Evolutionary conservation across 2,329 filamentous ascomycete species (phyloP), one percentile per base, ranked within the genome.

Genomic region (Cadophora luteo-olivacea): DNA sequence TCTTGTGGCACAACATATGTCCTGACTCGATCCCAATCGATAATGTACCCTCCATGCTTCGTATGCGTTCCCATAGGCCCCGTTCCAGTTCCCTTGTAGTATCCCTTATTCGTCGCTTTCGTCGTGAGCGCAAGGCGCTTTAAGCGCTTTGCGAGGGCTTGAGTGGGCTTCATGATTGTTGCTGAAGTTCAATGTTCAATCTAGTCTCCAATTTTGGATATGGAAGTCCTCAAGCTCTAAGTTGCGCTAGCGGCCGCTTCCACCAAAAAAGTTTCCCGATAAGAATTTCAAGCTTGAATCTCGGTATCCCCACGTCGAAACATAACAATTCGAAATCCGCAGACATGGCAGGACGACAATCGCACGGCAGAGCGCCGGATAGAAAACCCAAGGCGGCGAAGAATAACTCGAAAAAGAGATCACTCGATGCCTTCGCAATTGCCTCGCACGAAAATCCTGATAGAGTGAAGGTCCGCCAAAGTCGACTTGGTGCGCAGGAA

Each of bases 11-110:
- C 92, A 66, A 92, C 91, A 79, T 94, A 99, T 65, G 94, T 97
- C 80, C 95, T 90, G 77, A 98, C 93, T 82, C 97, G 97, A 66
- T 84, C 81, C 86, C 87, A 97, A 73, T 98, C 92, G 73, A 98
- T 90, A 58, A 89, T 80, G 81, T 96, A 99, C 62, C 90, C 90
- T 80, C 95, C 96, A 78, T 89, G 88, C 79, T 92, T 92, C 65
- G 92, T 94, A 82, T 97, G 93, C 16, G 84, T 82, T 80, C 96
- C 96, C 89, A 97, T 94, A 52, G 92, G 89, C 1, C 96, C 96
- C 0, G 93, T 91, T 58, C 94, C 87, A 76, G 92, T 97, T 79
- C 96, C 96, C 86, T 98, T 98, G 89, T 99, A 99, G 88, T 91
- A 99, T 74, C 94, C 95, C 78, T 93, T 93, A 80, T 91, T 92